Evolutionary conservation across 208 protist genomes (phyloP).

Genomic region (Wallacemonas sp.): DNA sequence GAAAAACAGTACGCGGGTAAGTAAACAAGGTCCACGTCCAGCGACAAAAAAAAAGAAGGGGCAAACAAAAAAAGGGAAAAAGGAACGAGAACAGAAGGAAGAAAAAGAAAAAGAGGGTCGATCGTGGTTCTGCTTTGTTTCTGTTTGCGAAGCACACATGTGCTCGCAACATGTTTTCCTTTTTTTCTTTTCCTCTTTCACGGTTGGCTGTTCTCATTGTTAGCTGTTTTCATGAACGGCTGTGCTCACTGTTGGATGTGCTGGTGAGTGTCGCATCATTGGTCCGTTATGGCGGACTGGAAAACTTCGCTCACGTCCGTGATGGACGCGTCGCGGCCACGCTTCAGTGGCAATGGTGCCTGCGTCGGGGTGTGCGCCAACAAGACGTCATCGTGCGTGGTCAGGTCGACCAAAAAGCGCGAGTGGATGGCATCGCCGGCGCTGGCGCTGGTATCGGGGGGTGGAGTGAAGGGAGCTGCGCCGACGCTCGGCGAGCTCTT

Average conservation of each 20-base stretch:
- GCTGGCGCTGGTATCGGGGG: not conserved
- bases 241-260: too few relatives aligned
- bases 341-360: conserved; percentile 14
- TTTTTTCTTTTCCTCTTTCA: too few relatives aligned
- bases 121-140: too few relatives aligned
- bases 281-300: not conserved
- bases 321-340: conserved; percentile 6
- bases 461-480: not conserved
- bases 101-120: conserved; percentile 17
- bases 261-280: too few relatives aligned
- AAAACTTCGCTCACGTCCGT: not conserved
- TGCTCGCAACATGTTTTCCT: too few relatives aligned
- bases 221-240: too few relatives aligned
- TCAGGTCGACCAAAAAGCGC: conserved; percentile 1
- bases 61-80: conserved; percentile 9
- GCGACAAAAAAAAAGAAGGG: conserved; percentile 19
- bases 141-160: too few relatives aligned
- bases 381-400: not conserved
- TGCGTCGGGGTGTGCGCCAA: not conserved
- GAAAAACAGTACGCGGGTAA: conserved; percentile 3
- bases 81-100: conserved; percentile 7
- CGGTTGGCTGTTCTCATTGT: too few relatives aligned
- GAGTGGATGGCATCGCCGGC: not conserved
- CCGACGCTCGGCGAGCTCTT: not conserved
- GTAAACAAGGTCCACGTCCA: not conserved